Evolutionary conservation across 345 rosid species (phyloP).

Genomic region (Cardamine chenopodiifolia): DNA sequence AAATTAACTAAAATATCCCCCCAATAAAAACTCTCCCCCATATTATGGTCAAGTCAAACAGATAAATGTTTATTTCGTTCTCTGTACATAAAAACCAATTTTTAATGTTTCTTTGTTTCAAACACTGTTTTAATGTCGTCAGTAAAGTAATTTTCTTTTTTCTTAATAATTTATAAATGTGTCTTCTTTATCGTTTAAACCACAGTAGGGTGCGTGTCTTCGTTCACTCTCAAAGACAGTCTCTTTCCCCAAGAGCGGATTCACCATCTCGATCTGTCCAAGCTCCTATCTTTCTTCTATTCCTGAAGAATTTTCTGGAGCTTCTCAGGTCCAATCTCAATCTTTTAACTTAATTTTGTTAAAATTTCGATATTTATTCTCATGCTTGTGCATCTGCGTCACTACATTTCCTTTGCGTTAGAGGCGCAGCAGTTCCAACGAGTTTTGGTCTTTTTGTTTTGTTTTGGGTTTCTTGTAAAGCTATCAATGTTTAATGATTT

Average conservation of each 20-base stretch:
- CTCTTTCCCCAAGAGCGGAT: constrained; percentile 42
- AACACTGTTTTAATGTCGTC: constrained; percentile 37
- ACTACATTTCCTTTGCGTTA: constrained; percentile 27
- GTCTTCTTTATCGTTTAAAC: constrained; percentile 37
- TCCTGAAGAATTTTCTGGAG: constrained; percentile 14
- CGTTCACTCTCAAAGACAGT: constrained; percentile 34
- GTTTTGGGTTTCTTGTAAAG: too few species aligned
- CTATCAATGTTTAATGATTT: neutral
- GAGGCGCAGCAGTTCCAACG: neutral
- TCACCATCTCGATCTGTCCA: constrained; percentile 41
- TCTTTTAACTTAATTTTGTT: neutral
- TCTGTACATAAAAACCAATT: neutral
- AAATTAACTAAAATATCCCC: neutral
- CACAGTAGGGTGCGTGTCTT: constrained; percentile 26
- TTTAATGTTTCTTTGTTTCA: neutral
- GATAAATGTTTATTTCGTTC: constrained; percentile 17
- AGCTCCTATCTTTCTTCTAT: constrained; percentile 34
- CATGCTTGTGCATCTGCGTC: constrained; percentile 23
- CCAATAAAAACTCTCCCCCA: constrained; percentile 1
- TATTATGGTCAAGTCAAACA: constrained; percentile 19
- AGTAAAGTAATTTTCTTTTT: neutral
- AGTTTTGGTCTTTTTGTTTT: neutral
- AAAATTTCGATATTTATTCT: neutral
- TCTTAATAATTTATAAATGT: constrained; percentile 18
- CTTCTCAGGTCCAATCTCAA: constrained; percentile 31